These are phyloP conservation scores for Aspergillus niger DNA, from an alignment of 2,329 filamentous ascomycete genomes.

Conservation along the genomic window DNA sequence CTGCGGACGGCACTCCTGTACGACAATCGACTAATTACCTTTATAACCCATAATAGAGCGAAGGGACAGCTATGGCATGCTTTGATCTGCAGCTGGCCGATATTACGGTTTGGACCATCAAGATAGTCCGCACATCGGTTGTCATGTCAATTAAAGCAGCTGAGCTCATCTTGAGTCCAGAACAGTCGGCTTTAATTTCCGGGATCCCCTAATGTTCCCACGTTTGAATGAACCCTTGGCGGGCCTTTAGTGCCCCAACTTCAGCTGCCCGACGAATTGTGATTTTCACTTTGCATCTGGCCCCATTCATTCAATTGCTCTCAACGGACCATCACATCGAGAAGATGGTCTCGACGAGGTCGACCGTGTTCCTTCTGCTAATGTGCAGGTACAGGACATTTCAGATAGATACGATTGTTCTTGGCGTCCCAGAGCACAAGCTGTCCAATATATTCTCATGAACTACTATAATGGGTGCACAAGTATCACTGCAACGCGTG, in stretches of 20 bases:
- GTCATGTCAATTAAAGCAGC: conserved; percentile 7
- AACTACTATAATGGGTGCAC: conserved; percentile 1
- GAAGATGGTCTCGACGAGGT: neutral
- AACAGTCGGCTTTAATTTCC: conserved; percentile 22
- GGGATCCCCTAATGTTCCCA: conserved; percentile 12
- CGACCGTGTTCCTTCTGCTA: neutral
- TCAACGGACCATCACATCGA: neutral
- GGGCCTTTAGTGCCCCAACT: neutral
- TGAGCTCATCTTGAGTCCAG: conserved; percentile 16
- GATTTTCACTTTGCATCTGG: neutral
- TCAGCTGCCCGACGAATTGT: conserved; percentile 3
- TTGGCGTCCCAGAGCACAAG: neutral
- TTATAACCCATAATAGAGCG: neutral
- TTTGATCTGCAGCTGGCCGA: conserved; percentile 22
- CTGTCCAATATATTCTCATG: neutral
- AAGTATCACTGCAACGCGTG: conserved; percentile 7
- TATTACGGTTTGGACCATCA: conserved; percentile 10
- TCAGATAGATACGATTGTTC: neutral
- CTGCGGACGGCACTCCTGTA: conserved; percentile 4
- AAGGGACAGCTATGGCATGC: neutral
- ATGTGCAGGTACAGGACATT: neutral
- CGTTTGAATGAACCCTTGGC: conserved; percentile 6
- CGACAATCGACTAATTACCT: conserved; percentile 11
- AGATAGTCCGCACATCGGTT: conserved; percentile 3
- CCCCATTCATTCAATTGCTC: neutral